Percentiles rank a stretch among this genome's conserved stretches.
Evolutionary conservation across 2,329 filamentous ascomycete genomes (phyloP).

Genomic region (Nothopassalora personata): DNA sequence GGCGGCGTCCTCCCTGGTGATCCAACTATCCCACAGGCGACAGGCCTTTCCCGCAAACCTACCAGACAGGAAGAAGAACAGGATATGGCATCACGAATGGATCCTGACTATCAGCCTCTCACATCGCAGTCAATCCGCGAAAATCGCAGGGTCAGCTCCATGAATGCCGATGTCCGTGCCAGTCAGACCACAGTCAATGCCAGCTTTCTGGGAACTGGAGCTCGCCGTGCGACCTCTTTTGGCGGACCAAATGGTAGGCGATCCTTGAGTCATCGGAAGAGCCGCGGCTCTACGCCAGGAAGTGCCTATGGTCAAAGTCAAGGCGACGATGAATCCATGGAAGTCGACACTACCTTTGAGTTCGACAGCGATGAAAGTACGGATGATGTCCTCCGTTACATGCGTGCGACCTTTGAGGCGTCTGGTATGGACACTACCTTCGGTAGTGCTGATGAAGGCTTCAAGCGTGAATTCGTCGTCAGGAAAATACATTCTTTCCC

Average conservation of each 20-base stretch:
- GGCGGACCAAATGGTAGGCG: conserved; percentile 60
- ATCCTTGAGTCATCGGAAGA: conserved; percentile 50
- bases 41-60: conserved; percentile 23
- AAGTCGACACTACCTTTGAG: conserved; percentile 28
- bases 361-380: conserved; percentile 25
- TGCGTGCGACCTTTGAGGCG: conserved; percentile 28
- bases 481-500: conserved; percentile 30
- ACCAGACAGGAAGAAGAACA: conserved; percentile 39
- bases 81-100: conserved; percentile 45
- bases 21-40: conserved; percentile 13
- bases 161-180: conserved; percentile 53
- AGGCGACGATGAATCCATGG: conserved; percentile 31
- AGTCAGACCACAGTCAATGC: conserved; percentile 38
- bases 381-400: conserved; percentile 26
- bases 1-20: conserved; percentile 34
- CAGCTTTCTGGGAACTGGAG: conserved; percentile 47
- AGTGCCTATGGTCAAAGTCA: conserved; percentile 34
- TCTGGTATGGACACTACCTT: conserved; percentile 30
- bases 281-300: conserved; percentile 54
- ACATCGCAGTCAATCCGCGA: conserved; percentile 47
- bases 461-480: conserved; percentile 32
- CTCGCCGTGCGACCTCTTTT: conserved; percentile 65
- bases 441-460: conserved; percentile 28
- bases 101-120: conserved; percentile 42
- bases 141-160: conserved; percentile 82